phyloP scores from a whole-genome alignment of 768 basidiomycete genomes.

The Serendipita vermifera region DNA sequence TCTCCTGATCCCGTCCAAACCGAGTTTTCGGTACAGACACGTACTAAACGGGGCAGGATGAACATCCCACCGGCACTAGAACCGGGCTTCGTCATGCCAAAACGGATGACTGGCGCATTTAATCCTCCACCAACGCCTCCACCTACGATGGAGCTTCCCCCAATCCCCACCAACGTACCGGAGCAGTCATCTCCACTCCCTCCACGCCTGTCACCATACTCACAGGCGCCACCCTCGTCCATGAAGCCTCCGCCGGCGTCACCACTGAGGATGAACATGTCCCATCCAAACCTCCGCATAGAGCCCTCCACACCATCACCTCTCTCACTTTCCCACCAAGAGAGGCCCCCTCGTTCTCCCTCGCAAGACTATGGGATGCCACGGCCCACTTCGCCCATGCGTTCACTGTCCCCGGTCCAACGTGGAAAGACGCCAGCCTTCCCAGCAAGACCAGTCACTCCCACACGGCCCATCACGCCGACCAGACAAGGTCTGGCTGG shows the following conservation, averaged over 20 bases:
- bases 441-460: neutral
- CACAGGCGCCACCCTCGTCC: neutral
- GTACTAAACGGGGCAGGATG: neutral
- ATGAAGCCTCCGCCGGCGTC: neutral
- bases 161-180: neutral
- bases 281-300: no score
- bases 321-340: no score
- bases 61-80: neutral
- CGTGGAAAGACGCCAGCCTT: neutral
- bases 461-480: slow-evolving; percentile 1
- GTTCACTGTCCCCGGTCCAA: neutral
- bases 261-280: no score
- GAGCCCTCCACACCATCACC: no score
- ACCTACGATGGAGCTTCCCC: slow-evolving; percentile 6
- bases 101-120: neutral
- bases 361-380: no score
- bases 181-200: neutral
- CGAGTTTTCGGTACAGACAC: neutral
- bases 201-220: neutral
- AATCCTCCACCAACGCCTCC: neutral
- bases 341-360: no score
- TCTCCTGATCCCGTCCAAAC: neutral
- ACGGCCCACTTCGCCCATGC: no score
- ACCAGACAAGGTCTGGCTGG: no score
- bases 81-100: neutral